Evolutionary conservation across 495 filamentous ascomycete genomes (phyloP), one percentile per base, ranked within the genome.

Genomic region (Eremomyces bilateralis): DNA sequence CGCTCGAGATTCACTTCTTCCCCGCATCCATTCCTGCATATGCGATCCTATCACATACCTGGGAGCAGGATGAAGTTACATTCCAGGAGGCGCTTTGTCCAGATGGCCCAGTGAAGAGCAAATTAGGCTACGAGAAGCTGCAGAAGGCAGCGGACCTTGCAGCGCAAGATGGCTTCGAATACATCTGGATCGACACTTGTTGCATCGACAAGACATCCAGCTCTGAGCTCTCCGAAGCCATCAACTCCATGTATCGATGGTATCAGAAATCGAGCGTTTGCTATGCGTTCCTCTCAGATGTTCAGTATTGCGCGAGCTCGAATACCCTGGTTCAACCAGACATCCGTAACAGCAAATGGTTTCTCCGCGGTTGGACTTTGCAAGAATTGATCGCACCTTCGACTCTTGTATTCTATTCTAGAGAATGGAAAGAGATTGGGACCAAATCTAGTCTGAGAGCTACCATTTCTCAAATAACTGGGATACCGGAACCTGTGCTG

Each of bases 101-200:
- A n/a, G 13, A 27, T 13, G 13, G 13, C 13, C 8, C 24, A 6
- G 24, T 13, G 24, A 27, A 27, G 13, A 27, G 13, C 8, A 6
- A 6, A 13, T 6, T 6, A 27, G 24, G 24, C 24, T 27, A 8
- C 13, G 6, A 8, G 13, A 27, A 27, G 24, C 8, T 27, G 6
- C 24, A 27, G 24, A 27, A 27, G 13, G 6, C 8, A 6, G 6
- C 8, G 8, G 24, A 6, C 24, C 8, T 27, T 8, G 24, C 24
- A 13, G 24, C 24, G 8, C 6, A 13, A 6, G 24, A 27, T 8
- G 30, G 30, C 6, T 31, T 40, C 15, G 2, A 22, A 10, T 41
- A 41, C 29, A 15, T 18, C 20, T 44, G 42, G 42, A 34, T 44
- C 6, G 42, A 44, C 24, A 42, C 42, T 4, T 44, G 39, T 22